Conservation (phyloP, 148 eudicot species). For the Chenopodium quinoa region DNA sequence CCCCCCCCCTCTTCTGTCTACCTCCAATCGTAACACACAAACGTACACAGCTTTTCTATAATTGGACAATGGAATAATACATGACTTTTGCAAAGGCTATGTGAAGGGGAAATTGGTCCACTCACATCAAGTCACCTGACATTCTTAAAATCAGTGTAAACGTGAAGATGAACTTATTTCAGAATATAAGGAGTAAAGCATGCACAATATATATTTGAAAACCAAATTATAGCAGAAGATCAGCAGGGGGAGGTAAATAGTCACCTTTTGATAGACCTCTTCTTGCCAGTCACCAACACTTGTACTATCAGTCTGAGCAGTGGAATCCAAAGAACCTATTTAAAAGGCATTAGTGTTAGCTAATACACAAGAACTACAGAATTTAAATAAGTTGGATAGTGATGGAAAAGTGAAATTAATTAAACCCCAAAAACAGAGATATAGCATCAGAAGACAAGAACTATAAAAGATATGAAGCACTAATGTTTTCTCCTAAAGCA, state of each 20-base stretch:
- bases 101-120: too few relatives aligned
- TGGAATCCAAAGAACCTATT: slow-evolving; percentile 72
- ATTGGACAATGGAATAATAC: background rate
- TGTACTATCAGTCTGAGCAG: slow-evolving; percentile 66
- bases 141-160: background rate
- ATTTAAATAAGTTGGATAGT: background rate
- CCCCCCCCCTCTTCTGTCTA: too few relatives aligned
- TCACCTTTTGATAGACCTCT: slow-evolving; percentile 91
- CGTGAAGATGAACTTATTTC: background rate
- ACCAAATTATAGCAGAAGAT: background rate
- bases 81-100: background rate
- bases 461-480: slow-evolving; percentile 4
- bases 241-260: background rate
- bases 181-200: background rate
- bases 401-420: background rate
- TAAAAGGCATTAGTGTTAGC: background rate
- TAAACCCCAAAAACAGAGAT: background rate
- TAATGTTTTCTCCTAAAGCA: background rate
- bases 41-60: too few relatives aligned
- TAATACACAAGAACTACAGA: background rate
- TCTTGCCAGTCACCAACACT: slow-evolving; percentile 82
- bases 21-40: too few relatives aligned
- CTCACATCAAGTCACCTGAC: background rate
- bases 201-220: background rate
- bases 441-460: background rate